These are phyloP conservation scores for Aaosphaeria pasadenensis DNA, from an alignment of 2,329 filamentous ascomycete genomes.

Conservation along the genomic window DNA sequence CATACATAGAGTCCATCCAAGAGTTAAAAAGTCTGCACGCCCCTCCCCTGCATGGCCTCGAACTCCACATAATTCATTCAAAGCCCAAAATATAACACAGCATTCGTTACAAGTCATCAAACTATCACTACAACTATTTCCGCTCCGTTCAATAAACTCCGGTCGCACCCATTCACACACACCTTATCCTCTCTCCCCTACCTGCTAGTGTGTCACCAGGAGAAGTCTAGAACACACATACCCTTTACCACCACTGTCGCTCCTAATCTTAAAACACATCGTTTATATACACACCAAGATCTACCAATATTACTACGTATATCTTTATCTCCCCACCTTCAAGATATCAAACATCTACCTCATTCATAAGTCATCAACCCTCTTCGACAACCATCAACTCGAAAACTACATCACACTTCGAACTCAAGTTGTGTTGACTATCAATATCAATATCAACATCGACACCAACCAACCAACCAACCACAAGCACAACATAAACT, in stretches of 20 bases:
- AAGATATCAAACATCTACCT: no score
- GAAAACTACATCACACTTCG: no score
- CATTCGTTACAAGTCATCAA: constrained; percentile 4
- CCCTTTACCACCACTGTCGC: not conserved
- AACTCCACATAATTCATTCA: not conserved
- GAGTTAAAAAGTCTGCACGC: constrained; percentile 18
- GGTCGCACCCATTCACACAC: not conserved
- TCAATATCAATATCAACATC: no score
- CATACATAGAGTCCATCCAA: not conserved
- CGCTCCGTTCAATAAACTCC: constrained; percentile 1
- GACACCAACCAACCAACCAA: not conserved
- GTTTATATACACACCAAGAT: not conserved
- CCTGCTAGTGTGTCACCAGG: no score
- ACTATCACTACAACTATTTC: no score
- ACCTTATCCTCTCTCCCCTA: no score
- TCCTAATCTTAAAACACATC: not conserved
- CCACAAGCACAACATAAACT: not conserved
- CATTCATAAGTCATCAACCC: not conserved
- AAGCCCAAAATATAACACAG: constrained; percentile 1
- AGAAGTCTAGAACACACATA: no score
- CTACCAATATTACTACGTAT: not conserved
- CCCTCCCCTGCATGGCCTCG: constrained; percentile 8
- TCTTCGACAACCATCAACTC: not conserved
- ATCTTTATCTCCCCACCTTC: not conserved
- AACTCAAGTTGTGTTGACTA: no score